Evolutionary conservation across 345 rosid species (phyloP), one percentile per base, ranked within the genome.

Genomic region (Hibiscus trionum): DNA sequence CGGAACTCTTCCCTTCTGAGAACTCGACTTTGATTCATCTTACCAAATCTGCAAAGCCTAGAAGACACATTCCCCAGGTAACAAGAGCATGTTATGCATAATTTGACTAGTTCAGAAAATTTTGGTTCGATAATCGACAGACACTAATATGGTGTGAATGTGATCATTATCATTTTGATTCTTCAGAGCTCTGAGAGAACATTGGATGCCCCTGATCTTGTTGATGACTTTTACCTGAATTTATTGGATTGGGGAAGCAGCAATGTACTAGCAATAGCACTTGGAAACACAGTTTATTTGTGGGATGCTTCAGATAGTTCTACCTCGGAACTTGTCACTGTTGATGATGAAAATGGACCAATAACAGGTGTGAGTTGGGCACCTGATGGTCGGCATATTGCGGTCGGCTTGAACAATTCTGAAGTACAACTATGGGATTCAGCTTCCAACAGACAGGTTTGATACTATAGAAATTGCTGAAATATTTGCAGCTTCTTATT

Each of bases 321-420:
- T 10, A 80, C 78, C 14, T 81, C 88, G 0, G 88, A 88, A 75
- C 84, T 86, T 12, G 87, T 82, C 73, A 84, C 90, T 0, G 8
- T 84, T 49, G 78, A 80, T 21, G 82, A 82, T 7, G 85, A 83
- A 69, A 31, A 46, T 11, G 85, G 85, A 16, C 90, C 87, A 0
- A 77, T 88, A 8, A 86, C 92, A 5, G 86, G 87, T 39, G 83
- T 87, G 12, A 82, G 59, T 63, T 86, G 86, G 90, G 84, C 90
- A 39, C 89, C 85, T 2, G 85, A 83, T 75, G 89, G 87, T 4
- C 75, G 75, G 3, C 72, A 72, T 26, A 73, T 87, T 37, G 91
- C 86, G 4, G 19, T 87, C 39, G 89, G 89, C 61, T 70, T 84
- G 55, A 79, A 83, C 72, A 84, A 85, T 74, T 83, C 85, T 24